Evolutionary conservation across 495 filamentous ascomycete species (phyloP).

Genomic region (Neurospora discreta): DNA sequence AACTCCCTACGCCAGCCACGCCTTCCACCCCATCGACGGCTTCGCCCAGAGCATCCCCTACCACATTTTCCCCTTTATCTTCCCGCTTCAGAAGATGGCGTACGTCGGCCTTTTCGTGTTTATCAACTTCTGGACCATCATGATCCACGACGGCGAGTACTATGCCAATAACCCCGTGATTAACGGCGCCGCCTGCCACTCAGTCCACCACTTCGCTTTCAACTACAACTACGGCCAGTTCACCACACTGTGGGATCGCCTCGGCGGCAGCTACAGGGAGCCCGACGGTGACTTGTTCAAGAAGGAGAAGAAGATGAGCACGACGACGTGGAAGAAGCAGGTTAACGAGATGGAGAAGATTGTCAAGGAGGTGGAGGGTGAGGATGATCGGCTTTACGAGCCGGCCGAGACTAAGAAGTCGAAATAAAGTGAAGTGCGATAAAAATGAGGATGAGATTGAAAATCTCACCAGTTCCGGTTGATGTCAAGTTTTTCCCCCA

Average conservation of each 20-base stretch:
- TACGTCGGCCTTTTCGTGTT: slow-evolving; percentile 81
- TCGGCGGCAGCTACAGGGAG: slow-evolving; percentile 80
- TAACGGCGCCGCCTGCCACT: slow-evolving; percentile 90
- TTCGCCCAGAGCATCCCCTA: slow-evolving; percentile 88
- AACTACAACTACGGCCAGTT: slow-evolving; percentile 98
- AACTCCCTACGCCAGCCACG: slow-evolving; percentile 82
- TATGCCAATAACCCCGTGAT: slow-evolving; percentile 77
- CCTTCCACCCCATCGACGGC: slow-evolving; percentile 92
- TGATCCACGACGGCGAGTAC: slow-evolving; percentile 98
- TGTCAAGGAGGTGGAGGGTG: slow-evolving; percentile 74
- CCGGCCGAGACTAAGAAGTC: slow-evolving; percentile 37
- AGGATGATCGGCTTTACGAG: slow-evolving; percentile 68
- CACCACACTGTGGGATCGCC: slow-evolving; percentile 87
- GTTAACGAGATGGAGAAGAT: slow-evolving; percentile 77
- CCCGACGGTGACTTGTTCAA: slow-evolving; percentile 82
- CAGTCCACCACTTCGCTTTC: slow-evolving; percentile 83
- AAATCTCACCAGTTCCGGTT: background rate
- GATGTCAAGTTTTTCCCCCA: background rate
- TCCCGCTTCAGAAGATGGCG: slow-evolving; percentile 84
- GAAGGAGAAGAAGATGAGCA: slow-evolving; percentile 78
- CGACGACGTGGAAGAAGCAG: slow-evolving; percentile 72
- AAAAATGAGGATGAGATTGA: background rate
- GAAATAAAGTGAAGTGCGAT: slow-evolving; percentile 12
- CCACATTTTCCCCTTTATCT: slow-evolving; percentile 87
- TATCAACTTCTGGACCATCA: slow-evolving; percentile 94